Base-by-base conservation (phyloP, 306 rosid genomes). In the Medicago arabica region DNA sequence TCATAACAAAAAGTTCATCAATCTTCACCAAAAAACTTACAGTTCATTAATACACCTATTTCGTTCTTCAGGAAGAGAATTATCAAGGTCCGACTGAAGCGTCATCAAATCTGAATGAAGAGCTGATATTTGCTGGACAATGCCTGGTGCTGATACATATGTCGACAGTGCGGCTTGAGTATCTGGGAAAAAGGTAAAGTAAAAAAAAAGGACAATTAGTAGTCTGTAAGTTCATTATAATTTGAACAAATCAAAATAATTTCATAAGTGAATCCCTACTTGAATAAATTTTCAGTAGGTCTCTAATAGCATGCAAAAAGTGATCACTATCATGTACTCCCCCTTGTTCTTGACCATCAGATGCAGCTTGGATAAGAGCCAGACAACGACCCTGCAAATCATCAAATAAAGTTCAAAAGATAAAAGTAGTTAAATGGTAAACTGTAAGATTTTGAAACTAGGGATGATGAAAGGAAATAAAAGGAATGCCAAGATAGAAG, bases 131-230 rank as follows among this genome's bases (percentile, higher is more conserved):
- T 92, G 97, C 74, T 90, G 97, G 60, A 95, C 91, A 83, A 95
- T 95, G 71, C 97, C 99, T 1, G 99, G 99, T 78, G 99, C 99
- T 14, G 99, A 95, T 67, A 95, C 93, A 81, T 95, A 92, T 7
- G 97, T 89, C 44, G 97, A 90, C 75, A 83, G 60, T 67, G 92
- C 84, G 54, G 93, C 88, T 85, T 92, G 99, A 77, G 92, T 86
- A 83, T 95, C 99, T 95, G 82, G 73, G 13, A 76, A 80, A 63
- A 80, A n/a, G 19, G 67, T 9, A 68, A 51, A 63, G 75, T 46
- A 71, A 40, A 64, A 71, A 71, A 49, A 57, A 65, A 28, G 39
- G 59, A 75, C 38, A 63, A 39, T 57, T 46, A 75, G 77, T 84
- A 83, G 53, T 71, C 65, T 41, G 80, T 11, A 58, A 64, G 25